These are phyloP conservation scores for Aspergillus egyptiacus DNA, from an alignment of 495 filamentous ascomycete species.

Conservation along the genomic window DNA sequence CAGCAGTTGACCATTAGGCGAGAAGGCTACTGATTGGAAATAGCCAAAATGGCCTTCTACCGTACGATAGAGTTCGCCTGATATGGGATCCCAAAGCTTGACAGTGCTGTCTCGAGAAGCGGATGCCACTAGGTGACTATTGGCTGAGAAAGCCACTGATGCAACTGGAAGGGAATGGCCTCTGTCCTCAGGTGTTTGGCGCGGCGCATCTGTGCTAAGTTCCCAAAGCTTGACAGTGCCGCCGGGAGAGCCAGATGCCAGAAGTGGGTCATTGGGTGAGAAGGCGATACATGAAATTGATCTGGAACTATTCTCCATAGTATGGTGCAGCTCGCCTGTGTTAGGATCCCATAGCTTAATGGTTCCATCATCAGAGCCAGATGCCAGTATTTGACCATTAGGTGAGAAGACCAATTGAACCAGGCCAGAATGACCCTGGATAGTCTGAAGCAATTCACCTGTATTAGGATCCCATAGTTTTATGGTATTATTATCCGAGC, in stretches of 20 bases:
- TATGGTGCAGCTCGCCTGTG: background rate
- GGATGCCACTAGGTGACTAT: background rate
- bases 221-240: no score
- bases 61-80: background rate
- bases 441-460: background rate
- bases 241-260: no score
- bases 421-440: background rate
- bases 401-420: background rate
- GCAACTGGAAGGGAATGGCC: background rate
- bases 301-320: no score
- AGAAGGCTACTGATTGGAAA: background rate
- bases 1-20: background rate
- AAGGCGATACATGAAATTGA: no score
- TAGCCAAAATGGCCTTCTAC: background rate
- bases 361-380: background rate
- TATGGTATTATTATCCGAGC: conserved; percentile 14
- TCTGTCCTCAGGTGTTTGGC: background rate
- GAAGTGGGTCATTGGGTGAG: no score
- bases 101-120: conserved; percentile 16
- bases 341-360: conserved; percentile 4
- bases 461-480: conserved; percentile 9
- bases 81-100: conserved; percentile 3
- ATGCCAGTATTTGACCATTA: conserved; percentile 1
- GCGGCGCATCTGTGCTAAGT: no score
- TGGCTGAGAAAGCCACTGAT: background rate